These are phyloP conservation scores for Arabidopsis suecica DNA, from an alignment of 345 rosid genomes.

Conservation along the genomic window DNA sequence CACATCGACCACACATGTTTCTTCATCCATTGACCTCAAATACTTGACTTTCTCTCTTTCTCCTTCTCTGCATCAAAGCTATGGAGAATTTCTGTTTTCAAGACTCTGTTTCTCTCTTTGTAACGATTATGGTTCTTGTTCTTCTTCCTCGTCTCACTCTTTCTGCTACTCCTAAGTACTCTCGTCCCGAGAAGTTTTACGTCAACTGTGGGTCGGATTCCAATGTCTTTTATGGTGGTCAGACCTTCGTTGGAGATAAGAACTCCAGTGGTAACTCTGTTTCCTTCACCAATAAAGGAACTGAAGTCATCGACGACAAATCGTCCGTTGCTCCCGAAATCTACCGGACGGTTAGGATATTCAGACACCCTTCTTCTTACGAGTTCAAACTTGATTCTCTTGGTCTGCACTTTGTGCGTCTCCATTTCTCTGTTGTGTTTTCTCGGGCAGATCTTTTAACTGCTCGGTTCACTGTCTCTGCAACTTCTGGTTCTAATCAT, in stretches of 20 bases:
- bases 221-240: not conserved
- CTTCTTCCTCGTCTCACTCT: constrained; percentile 38
- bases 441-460: constrained; percentile 44
- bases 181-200: constrained; percentile 52
- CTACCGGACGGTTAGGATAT: constrained; percentile 59
- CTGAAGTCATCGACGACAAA: constrained; percentile 2
- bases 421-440: constrained; percentile 43
- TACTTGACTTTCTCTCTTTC: constrained; percentile 1
- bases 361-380: constrained; percentile 46
- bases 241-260: constrained; percentile 51
- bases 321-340: constrained; percentile 7
- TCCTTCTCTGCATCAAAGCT: constrained; percentile 1
- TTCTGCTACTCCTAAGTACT: constrained; percentile 35
- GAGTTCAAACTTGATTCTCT: constrained; percentile 33
- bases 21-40: constrained; percentile 16
- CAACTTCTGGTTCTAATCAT: constrained; percentile 38
- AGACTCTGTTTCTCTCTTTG: constrained; percentile 9
- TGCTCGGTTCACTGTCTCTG: constrained; percentile 49
- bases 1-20: constrained; percentile 5
- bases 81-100: constrained; percentile 26
- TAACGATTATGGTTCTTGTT: not conserved
- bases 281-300: constrained; percentile 28
- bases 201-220: constrained; percentile 60
- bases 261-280: constrained; percentile 27
- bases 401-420: constrained; percentile 56